Evolutionary conservation across 148 eudicot species (phyloP), one percentile per base, ranked within the genome.

Genomic region (Rhododendron griersonianum): DNA sequence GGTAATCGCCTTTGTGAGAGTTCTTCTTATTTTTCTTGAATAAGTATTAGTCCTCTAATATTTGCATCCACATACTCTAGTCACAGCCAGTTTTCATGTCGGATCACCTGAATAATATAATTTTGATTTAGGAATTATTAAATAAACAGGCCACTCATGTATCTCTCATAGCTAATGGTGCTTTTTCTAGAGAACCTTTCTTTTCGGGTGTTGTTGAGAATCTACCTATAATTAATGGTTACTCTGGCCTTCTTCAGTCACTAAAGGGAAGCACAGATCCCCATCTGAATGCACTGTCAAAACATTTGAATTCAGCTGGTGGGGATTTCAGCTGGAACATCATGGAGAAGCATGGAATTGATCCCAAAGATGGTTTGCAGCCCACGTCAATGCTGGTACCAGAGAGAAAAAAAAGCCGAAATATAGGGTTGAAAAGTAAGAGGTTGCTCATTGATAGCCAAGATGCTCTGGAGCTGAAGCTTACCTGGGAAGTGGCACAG

Each of bases 361-460:
- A 74, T 21, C 80, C 88, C 51, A 93, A 87, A 86, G 95, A 89
- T 79, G 89, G 89, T 84, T 86, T 85, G 55, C 51, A 90, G 79
- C 81, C 88, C 50, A 77, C 88, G 16, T 81, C 93, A 28, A 74
- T 90, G 84, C 73, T 81, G 80, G 88, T 83, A 79, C 87, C 90
- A 48, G 98, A 95, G 87, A 90, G 89, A 88, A 95, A 96, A 87
- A 92, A 89, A 87, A 93, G 92, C 88, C 91, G 95, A 88, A 96
- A 94, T 79, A 91, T 95, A 85, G 94, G 98, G 78, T 87, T 90
- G 18, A 94, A 92, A 89, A 93, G 90, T 90, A 94, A 94, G 93
- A 92, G 98, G 88, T 86, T 94, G 86, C 92, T 92, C 48, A 90
- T 93, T 89, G 95, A 93, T 87, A 91, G 86, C 83, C 93, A 93